Evolutionary conservation across 2,329 filamentous ascomycete species (phyloP).

Genomic region (Hypoxylon sp.): DNA sequence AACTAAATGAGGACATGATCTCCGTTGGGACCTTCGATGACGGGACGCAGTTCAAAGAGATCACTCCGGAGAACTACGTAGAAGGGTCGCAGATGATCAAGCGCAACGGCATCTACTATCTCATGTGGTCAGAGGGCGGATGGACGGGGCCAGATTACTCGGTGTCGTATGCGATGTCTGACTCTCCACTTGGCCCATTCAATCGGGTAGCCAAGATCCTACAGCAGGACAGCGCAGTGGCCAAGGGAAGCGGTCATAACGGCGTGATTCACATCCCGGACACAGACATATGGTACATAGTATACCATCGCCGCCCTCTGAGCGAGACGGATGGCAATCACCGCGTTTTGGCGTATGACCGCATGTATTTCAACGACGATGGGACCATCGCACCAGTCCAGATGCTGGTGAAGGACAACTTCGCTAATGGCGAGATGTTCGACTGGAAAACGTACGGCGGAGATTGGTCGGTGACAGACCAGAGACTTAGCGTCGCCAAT

Average conservation of each 20-base stretch:
- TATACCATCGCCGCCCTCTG: constrained; percentile 61
- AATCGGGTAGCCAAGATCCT: constrained; percentile 55
- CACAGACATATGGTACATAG: constrained; percentile 59
- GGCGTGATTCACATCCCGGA: constrained; percentile 56
- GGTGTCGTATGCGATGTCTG: constrained; percentile 58
- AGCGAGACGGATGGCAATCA: constrained; percentile 60
- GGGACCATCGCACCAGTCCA: constrained; percentile 58
- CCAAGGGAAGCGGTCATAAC: constrained; percentile 57
- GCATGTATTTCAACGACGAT: constrained; percentile 60
- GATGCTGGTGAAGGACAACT: constrained; percentile 61
- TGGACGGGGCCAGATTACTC: constrained; percentile 62
- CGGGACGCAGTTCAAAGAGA: constrained; percentile 56
- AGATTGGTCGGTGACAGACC: constrained; percentile 47
- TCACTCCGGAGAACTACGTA: constrained; percentile 61
- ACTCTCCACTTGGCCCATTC: constrained; percentile 59
- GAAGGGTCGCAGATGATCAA: constrained; percentile 61
- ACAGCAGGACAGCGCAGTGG: constrained; percentile 52
- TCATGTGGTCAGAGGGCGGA: constrained; percentile 60
- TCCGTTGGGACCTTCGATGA: constrained; percentile 58
- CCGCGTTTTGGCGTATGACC: constrained; percentile 62
- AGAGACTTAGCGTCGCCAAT: constrained; percentile 45
- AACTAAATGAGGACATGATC: constrained; percentile 59
- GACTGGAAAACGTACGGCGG: constrained; percentile 53
- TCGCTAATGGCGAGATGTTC: constrained; percentile 56
- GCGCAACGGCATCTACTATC: constrained; percentile 57